A percentile compares a stretch with the other conserved stretches of the same genome.
Conservation (phyloP, 495 filamentous ascomycete species). For the Penicillium waksmanii region DNA sequence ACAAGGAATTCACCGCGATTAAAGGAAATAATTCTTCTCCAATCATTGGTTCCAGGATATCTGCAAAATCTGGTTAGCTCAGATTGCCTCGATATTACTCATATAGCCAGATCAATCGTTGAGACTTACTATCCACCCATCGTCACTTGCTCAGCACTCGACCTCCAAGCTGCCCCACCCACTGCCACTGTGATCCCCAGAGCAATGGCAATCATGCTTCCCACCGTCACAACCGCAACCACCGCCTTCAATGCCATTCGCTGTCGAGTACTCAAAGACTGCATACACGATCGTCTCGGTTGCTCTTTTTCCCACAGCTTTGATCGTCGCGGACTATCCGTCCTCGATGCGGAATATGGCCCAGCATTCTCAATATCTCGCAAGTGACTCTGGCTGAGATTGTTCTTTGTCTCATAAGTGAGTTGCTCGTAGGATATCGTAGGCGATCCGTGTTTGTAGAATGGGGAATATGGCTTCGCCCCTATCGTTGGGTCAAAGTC, state of each 20-base stretch:
- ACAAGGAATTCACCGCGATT: background rate
- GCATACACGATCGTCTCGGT: constrained; percentile 37
- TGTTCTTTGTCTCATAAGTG: constrained; percentile 41
- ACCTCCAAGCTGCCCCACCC: constrained; percentile 60
- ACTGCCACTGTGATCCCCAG: constrained; percentile 65
- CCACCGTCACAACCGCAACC: constrained; percentile 61
- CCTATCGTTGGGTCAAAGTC: constrained; percentile 48
- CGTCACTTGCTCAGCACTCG: constrained; percentile 30
- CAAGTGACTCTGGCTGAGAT: constrained; percentile 22
- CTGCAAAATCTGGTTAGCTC: background rate
- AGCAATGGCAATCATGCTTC: constrained; percentile 61
- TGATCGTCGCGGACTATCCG: constrained; percentile 32
- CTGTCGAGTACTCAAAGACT: constrained; percentile 52
- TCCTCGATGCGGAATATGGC: constrained; percentile 21
- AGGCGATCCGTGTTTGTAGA: constrained; percentile 59
- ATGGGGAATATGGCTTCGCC: constrained; percentile 60
- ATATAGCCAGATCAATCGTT: too few species aligned
- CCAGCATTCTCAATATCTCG: constrained; percentile 37
- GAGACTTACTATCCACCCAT: constrained; percentile 20
- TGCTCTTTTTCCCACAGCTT: constrained; percentile 49
- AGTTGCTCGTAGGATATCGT: constrained; percentile 51
- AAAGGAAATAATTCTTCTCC: background rate
- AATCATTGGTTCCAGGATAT: background rate
- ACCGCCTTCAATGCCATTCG: constrained; percentile 54
- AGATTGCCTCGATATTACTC: too few species aligned